Conservation (phyloP, 179 eudicot genomes). For the Silene coronaria region DNA sequence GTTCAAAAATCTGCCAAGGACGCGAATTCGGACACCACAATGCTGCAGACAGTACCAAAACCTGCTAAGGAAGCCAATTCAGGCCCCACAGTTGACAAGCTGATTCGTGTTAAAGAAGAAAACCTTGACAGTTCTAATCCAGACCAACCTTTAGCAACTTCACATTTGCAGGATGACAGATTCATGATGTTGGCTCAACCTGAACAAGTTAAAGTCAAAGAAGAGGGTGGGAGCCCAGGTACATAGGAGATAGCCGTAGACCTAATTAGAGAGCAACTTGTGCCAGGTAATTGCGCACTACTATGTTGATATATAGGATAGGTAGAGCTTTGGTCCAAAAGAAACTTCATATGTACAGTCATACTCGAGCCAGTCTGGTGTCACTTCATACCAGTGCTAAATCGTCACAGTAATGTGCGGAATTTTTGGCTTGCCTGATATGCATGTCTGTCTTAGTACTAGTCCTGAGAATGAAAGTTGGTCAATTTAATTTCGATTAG, state of each 20-base stretch:
- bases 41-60: too few relatives aligned
- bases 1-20: background rate
- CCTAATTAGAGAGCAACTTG: too few relatives aligned
- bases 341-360: background rate
- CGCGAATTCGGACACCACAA: background rate
- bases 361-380: background rate
- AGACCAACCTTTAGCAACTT: background rate
- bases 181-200: background rate
- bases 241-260: background rate
- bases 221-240: conserved; percentile 10
- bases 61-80: background rate
- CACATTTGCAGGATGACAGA: background rate
- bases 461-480: background rate
- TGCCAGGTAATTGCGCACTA: background rate
- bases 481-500: too few relatives aligned
- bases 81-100: background rate
- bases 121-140: background rate
- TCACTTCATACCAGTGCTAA: background rate
- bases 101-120: conserved; percentile 9
- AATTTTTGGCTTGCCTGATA: background rate
- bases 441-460: background rate
- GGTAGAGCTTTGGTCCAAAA: background rate
- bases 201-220: conserved; percentile 7
- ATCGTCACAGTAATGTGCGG: background rate
- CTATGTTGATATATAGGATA: background rate